A percentile compares a stretch with the other conserved stretches of the same genome.
Evolutionary conservation across 768 basidiomycete genomes (phyloP).

Genomic region (Russula dissimulans): DNA sequence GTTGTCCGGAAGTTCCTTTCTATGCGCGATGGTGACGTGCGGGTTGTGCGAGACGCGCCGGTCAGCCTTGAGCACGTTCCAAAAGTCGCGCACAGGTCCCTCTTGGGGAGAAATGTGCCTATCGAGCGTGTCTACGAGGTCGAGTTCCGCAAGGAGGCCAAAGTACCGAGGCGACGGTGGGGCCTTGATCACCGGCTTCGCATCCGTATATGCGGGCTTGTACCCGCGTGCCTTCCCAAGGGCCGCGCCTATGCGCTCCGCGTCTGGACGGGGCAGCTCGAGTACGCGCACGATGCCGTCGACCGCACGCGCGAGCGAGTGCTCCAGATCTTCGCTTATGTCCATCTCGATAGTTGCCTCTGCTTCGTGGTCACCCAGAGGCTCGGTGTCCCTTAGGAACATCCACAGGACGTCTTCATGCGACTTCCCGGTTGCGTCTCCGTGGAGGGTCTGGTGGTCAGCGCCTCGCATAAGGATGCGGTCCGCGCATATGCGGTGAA

Average conservation of each 20-base stretch:
- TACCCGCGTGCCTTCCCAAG: slow-evolving; percentile 37
- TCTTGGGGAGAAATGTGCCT: slow-evolving; percentile 31
- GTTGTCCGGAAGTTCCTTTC: slow-evolving; percentile 33
- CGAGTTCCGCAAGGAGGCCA: slow-evolving; percentile 66
- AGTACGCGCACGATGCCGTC: slow-evolving; percentile 48
- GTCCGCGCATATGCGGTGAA: slow-evolving; percentile 58
- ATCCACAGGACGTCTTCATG: slow-evolving; percentile 80
- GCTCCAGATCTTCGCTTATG: slow-evolving; percentile 44
- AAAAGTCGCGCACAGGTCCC: slow-evolving; percentile 33
- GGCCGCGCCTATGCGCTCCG: slow-evolving; percentile 47
- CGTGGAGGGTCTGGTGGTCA: slow-evolving; percentile 76
- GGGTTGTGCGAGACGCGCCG: slow-evolving; percentile 50
- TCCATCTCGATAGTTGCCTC: slow-evolving; percentile 64
- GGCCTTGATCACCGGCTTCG: slow-evolving; percentile 20
- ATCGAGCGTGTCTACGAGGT: slow-evolving; percentile 43
- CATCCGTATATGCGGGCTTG: slow-evolving; percentile 28
- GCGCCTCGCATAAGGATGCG: slow-evolving; percentile 68
- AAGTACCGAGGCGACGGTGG: slow-evolving; percentile 54
- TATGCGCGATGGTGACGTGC: slow-evolving; percentile 84
- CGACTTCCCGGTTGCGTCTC: slow-evolving; percentile 37
- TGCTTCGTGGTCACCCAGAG: slow-evolving; percentile 53
- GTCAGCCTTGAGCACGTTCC: slow-evolving; percentile 35
- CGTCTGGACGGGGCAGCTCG: slow-evolving; percentile 41
- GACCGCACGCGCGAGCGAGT: slow-evolving; percentile 49
- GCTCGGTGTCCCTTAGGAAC: slow-evolving; percentile 60